Evolutionary conservation across 169 alveolate species (phyloP).

Genomic region (Cryptosporidium parvum): DNA sequence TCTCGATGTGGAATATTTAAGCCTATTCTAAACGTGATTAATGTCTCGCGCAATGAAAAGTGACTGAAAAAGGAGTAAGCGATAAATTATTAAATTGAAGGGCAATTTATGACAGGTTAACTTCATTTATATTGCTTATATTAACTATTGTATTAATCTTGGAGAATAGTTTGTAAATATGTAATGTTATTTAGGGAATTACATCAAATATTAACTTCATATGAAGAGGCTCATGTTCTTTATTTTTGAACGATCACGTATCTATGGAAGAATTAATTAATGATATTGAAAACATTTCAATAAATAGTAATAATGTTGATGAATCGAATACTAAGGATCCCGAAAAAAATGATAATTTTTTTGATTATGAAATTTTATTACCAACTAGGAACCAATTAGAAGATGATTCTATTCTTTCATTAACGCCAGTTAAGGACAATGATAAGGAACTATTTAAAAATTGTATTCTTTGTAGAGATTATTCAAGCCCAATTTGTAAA

Average conservation of each 20-base stretch:
- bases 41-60: slow-evolving; percentile 5
- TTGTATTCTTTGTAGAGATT: slow-evolving; percentile 67
- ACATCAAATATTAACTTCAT: neutral
- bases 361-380: neutral
- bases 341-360: slow-evolving; percentile 11
- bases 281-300: slow-evolving; percentile 47
- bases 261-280: slow-evolving; percentile 18
- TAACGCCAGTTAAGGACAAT: slow-evolving; percentile 13
- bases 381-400: neutral
- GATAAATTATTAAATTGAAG: neutral
- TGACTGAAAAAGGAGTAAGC: neutral
- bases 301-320: slow-evolving; percentile 37
- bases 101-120: neutral
- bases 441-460: neutral
- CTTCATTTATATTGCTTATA: neutral
- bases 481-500: slow-evolving; percentile 58
- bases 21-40: slow-evolving; percentile 1
- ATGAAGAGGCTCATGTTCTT: neutral
- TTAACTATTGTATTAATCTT: neutral
- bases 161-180: neutral
- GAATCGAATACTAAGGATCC: neutral
- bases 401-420: neutral
- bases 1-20: neutral
- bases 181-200: neutral
- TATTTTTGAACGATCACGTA: neutral